phyloP scores from a whole-genome alignment of 345 rosid species.

The Isatis tinctoria region DNA sequence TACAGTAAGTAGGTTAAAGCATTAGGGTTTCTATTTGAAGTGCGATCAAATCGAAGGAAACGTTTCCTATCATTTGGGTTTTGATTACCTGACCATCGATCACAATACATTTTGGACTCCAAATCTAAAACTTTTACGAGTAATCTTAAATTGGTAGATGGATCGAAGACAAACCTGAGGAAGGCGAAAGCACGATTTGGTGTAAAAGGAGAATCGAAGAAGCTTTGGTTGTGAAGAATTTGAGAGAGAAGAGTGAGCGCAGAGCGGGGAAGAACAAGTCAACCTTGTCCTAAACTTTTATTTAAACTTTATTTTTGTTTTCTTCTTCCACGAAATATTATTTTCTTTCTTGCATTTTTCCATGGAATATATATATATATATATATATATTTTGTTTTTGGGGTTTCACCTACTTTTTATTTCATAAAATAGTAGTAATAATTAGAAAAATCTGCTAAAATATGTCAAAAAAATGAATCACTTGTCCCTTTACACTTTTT shows the following conservation, averaged over 20 bases:
- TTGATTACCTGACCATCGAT: not conserved
- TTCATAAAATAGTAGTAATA: not conserved
- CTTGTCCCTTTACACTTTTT: no score
- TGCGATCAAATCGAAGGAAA: not conserved
- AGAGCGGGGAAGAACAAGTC: conserved; percentile 27
- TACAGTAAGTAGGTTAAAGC: not conserved
- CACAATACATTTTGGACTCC: not conserved
- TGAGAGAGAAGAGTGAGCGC: not conserved
- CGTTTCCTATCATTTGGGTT: no score
- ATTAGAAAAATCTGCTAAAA: no score
- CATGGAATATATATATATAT: not conserved
- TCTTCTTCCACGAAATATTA: not conserved
- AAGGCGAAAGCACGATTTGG: not conserved
- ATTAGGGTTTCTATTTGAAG: not conserved
- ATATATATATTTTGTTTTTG: no score
- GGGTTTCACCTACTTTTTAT: not conserved
- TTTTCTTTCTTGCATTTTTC: not conserved
- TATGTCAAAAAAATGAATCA: no score
- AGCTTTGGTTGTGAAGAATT: not conserved
- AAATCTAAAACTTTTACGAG: not conserved
- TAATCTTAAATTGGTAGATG: not conserved
- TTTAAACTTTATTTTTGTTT: not conserved
- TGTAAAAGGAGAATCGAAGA: not conserved
- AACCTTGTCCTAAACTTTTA: not conserved
- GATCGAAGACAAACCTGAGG: conserved; percentile 15